These are phyloP conservation scores for Ophiosphaerella korrae DNA, from an alignment of 2,329 filamentous ascomycete genomes.

Conservation along the genomic window DNA sequence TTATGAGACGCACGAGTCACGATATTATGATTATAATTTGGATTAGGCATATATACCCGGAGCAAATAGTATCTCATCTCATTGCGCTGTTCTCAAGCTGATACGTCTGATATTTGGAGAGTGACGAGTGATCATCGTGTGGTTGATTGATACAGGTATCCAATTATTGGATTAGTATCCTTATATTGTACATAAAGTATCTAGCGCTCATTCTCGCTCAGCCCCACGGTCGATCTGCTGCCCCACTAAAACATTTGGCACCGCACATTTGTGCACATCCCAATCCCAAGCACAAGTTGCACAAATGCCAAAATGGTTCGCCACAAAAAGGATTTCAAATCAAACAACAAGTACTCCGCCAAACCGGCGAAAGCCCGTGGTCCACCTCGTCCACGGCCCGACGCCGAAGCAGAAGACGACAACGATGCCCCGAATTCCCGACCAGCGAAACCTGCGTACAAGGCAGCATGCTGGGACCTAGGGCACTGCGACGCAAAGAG, in stretches of 20 bases:
- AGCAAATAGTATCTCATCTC: slow-evolving; percentile 2
- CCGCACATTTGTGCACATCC: slow-evolving; percentile 1
- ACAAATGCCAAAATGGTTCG: slow-evolving; percentile 71
- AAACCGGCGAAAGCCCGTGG: slow-evolving; percentile 61
- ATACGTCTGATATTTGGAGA: no score
- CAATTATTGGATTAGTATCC: no score
- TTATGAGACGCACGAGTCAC: background rate
- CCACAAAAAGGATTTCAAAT: slow-evolving; percentile 86
- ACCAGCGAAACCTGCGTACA: slow-evolving; percentile 66
- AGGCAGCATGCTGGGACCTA: slow-evolving; percentile 96
- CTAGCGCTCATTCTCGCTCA: no score
- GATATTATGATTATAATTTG: background rate
- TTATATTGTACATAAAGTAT: no score
- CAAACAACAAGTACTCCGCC: slow-evolving; percentile 72
- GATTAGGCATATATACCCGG: slow-evolving; percentile 1
- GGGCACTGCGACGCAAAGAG: slow-evolving; percentile 97
- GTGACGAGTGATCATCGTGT: no score
- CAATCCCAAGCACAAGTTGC: background rate
- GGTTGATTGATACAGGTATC: no score
- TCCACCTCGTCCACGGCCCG: slow-evolving; percentile 51
- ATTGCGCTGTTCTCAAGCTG: background rate
- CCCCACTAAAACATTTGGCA: slow-evolving; percentile 7
- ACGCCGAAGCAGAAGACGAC: slow-evolving; percentile 29
- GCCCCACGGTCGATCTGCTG: background rate
- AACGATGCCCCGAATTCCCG: slow-evolving; percentile 31